Evolutionary conservation across 129 eudicot species (phyloP).

Genomic region (Dittrichia graveolens): DNA sequence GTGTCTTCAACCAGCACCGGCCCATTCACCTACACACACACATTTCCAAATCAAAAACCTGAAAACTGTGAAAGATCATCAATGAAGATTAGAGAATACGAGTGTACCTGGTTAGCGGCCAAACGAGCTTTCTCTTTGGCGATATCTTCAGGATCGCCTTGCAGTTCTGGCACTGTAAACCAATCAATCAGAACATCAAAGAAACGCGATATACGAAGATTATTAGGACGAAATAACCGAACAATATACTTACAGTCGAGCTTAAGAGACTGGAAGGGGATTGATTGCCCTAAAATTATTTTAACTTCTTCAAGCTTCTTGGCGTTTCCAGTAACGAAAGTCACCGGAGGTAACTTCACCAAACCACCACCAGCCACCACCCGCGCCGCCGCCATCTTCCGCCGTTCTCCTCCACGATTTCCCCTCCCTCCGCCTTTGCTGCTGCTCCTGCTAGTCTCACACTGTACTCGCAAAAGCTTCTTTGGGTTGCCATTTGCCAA

Average conservation of each 20-base stretch:
- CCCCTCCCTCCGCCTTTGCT: conserved; percentile 10
- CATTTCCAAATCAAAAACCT: not conserved
- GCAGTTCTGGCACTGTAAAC: conserved; percentile 72
- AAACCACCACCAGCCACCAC: conserved; percentile 31
- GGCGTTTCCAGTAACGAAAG: conserved; percentile 86
- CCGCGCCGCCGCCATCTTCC: conserved; percentile 45
- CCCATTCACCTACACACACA: conserved; percentile 67
- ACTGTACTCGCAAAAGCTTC: too few species aligned
- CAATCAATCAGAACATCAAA: not conserved
- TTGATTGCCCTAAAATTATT: conserved; percentile 71
- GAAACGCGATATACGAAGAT: not conserved
- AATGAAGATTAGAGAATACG: not conserved
- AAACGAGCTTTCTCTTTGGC: conserved; percentile 89
- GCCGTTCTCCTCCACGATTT: not conserved
- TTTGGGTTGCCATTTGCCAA: too few species aligned
- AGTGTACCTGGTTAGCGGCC: conserved; percentile 67
- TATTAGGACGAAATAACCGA: not conserved
- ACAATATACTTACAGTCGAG: conserved; percentile 58
- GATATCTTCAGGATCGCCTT: conserved; percentile 91
- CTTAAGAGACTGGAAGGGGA: conserved; percentile 84
- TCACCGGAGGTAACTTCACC: conserved; percentile 63
- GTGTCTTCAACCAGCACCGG: conserved; percentile 94
- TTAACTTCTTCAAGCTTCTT: conserved; percentile 92
- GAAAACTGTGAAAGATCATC: not conserved
- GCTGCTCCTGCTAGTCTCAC: too few species aligned